Base-by-base conservation (phyloP, 2,329 filamentous ascomycete species). In the Teratosphaeria zuluensis region DNA sequence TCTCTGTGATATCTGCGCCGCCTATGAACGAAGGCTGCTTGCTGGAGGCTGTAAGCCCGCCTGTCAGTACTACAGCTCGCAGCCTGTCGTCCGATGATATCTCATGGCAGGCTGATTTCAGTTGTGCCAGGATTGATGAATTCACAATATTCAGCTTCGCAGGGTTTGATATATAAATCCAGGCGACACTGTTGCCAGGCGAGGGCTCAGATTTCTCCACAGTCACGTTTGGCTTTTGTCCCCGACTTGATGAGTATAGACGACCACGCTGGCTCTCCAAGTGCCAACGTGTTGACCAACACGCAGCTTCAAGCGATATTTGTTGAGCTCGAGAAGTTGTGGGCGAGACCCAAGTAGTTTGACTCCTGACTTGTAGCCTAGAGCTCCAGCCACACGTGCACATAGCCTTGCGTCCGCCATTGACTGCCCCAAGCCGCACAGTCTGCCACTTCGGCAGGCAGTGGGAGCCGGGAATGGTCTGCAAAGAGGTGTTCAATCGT, bases 1-100 rank as follows among this genome's bases (percentile, higher is more conserved):
- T 70, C 30, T 68, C 63, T 4, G 59, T 63, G 51, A 70, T 70
- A 54, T 70, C 67, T 16, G 67, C 67, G 24, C 69, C 69, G 46
- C 63, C 68, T 33, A 70, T 67, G 60, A 68, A 70, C 16, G 66
- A 62, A 0, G 66, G 61, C 4, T 60, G n/a, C 61, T 69, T 70
- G 48, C 61, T 62, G 33, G 5, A 46, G 9, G 63, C 57, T 3
- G 63, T 61, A 1, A 56, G 54, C 4, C 57, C 64, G 33, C 66
- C 66, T 2, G 66, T 66, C 12, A 70, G 63, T 42, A 69, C 56
- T 2, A 69, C 66, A 31, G 61, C 64, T 16, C 67, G 65, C 6
- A 69, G 63, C 51, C 14, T 54, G 16, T 21, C 46, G 31, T 62
- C 54, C 11, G 38, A 38, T 3, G 60, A 58, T 7, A 69, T 57